Evolutionary conservation across 75 land plant species (phyloP).

Genomic region (Azolla pinnata): DNA sequence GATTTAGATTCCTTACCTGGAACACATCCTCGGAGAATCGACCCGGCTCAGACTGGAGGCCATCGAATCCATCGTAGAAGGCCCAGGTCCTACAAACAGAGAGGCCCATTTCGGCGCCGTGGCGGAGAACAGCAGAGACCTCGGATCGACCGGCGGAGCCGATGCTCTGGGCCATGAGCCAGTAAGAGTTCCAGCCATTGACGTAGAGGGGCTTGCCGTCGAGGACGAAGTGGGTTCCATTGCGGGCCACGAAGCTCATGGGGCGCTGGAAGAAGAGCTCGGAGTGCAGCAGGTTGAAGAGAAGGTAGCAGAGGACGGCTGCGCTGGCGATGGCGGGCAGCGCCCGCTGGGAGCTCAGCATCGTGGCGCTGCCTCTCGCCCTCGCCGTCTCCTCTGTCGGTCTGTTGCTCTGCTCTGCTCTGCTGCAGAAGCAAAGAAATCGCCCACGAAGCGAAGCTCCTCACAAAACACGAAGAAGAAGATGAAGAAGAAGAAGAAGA

Average conservation of each 20-base stretch:
- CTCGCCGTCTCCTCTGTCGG: background rate
- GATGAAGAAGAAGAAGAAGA: too few species aligned
- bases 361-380: background rate
- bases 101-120: conserved; percentile 64
- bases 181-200: conserved; percentile 94
- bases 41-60: conserved; percentile 66
- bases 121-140: conserved; percentile 36
- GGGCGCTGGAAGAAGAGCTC: conserved; percentile 10
- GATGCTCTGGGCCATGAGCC: conserved; percentile 61
- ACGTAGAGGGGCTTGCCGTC: conserved; percentile 58
- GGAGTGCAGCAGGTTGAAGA: background rate
- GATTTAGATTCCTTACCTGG: conserved; percentile 31
- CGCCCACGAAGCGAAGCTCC: too few species aligned
- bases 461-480: too few species aligned
- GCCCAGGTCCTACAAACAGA: conserved; percentile 92
- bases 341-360: background rate
- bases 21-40: conserved; percentile 61
- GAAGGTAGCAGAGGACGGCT: background rate
- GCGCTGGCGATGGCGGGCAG: background rate
- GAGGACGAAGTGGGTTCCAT: conserved; percentile 59
- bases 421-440: background rate
- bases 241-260: conserved; percentile 50
- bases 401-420: background rate
- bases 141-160: conserved; percentile 38
- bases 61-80: conserved; percentile 70